Evolutionary conservation across 768 basidiomycete genomes (phyloP), one percentile per base, ranked within the genome.

Genomic region (Calocybe gangraenosa): DNA sequence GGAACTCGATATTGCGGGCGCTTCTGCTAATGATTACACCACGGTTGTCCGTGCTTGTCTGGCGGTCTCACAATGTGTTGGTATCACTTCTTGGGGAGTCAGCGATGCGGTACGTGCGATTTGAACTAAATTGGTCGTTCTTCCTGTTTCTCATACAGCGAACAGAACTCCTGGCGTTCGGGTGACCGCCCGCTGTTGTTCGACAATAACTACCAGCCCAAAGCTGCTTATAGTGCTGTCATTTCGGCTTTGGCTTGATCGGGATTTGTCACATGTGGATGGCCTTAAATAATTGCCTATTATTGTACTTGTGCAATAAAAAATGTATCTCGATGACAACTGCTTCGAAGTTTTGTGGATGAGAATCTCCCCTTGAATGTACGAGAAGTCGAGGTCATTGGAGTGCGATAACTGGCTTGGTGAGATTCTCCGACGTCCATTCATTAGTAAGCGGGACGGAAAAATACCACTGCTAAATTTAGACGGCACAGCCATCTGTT

Each of bases 81-180:
- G 67, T 18, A 74, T 78, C 55, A 76, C 75, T 23, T 64, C 57
- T 48, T 76, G 74, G 75, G 75, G 73, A 55, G 71, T 75, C 43
- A 64, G 68, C 48, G 74, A 77, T 53, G 63, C 61, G 42, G 73
- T 73, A 47, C 34, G 67, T 54, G 15, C 20, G n/a, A 8, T 15
- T 23, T 6, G 22, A 35, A 3, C n/a, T 36, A 44, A 5, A 3
- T 40, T 11, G 7, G 20, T 2, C 20, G 4, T 40, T 10, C 30
- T 13, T 25, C 22, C 31, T 39, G n/a, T 40, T 10, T 7, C 17
- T 17, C 7, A n/a, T 28, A 46, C 32, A n/a, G n/a, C n/a, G n/a
- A n/a, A n/a, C n/a, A 63, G 62, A 56, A 64, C 48, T 59, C 58
- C 15, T 64, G 62, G 62, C 53, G 58, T 23, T 49, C 60, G 3